A percentile compares a stretch with the other conserved stretches of the same genome.
These are phyloP conservation scores for Corchorus capsularis DNA, from an alignment of 345 rosid genomes.

Conservation along the genomic window DNA sequence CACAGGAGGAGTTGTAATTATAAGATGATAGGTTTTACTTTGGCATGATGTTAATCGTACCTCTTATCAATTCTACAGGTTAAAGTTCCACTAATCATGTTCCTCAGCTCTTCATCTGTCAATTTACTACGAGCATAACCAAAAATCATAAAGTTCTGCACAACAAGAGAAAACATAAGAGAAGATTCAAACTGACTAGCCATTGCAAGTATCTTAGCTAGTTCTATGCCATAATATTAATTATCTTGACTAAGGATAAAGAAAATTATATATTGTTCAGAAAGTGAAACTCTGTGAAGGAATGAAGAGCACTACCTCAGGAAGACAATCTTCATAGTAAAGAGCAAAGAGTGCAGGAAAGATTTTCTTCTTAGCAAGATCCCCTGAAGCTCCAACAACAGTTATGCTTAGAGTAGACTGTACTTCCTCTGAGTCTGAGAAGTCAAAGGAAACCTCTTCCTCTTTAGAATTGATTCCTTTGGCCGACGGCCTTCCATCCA, in stretches of 20 bases:
- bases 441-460: constrained; percentile 27
- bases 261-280: neutral
- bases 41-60: constrained; percentile 30
- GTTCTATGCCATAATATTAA: neutral
- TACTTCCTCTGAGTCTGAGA: constrained; percentile 31
- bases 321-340: constrained; percentile 79
- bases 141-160: constrained; percentile 64
- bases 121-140: constrained; percentile 80
- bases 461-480: constrained; percentile 29
- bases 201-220: neutral
- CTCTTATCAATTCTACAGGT: constrained; percentile 88
- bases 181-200: constrained; percentile 15
- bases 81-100: constrained; percentile 68
- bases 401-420: constrained; percentile 74
- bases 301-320: constrained; percentile 43
- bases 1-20: neutral
- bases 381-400: constrained; percentile 95
- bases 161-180: constrained; percentile 9
- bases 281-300: constrained; percentile 8
- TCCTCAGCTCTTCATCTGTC: constrained; percentile 78
- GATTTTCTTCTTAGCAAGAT: constrained; percentile 90
- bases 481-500: constrained; percentile 44
- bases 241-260: neutral
- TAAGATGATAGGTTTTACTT: neutral
- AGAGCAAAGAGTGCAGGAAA: constrained; percentile 95